Evolutionary conservation across 2,329 filamentous ascomycete species (phyloP), one percentile per base, ranked within the genome.

Genomic region (Orbilia javanica): DNA sequence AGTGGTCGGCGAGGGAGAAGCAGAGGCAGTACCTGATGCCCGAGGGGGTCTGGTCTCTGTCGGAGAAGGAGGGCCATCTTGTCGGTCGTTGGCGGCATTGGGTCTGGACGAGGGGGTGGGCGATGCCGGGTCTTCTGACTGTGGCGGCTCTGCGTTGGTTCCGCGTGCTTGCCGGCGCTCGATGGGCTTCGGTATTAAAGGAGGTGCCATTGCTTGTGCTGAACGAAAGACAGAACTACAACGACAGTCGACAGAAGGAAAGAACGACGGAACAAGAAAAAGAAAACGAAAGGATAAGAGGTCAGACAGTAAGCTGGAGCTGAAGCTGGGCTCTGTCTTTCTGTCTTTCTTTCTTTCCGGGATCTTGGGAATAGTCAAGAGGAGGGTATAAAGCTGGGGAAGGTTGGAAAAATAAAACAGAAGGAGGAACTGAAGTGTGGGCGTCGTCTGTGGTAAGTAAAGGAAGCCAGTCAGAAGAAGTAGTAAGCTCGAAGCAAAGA

Each of bases 171-270:
- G 31, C 39, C 63, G 62, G 29, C 62, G 70, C 70, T 62, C 22
- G 52, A 74, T 53, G 22, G 15, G 39, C 13, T 67, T 74, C 27
- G 62, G 62, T 74, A 74, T 67, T 74, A 74, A 74, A 27, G 70
- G 70, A 68, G 70, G 70, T 42, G 70, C 70, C 70, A 74, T 74
- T 68, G 52, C 60, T 64, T 27, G 13, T 27, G 34, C 15, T 25
- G 15, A 42, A 42, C 18, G 25, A 13, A 60, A 60, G n/a, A 39
- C 20, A 20, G 42, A 36, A 57, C 11, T 15, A 13, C 44, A 20
- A 29, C 4, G n/a, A n/a, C n/a, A n/a, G n/a, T n/a, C n/a, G n/a
- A n/a, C n/a, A n/a, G n/a, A n/a, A n/a, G n/a, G n/a, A 57, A 22
- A 39, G 29, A 57, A 39, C 15, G 50, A 34, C 4, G 13, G 50